Percentiles rank a stretch among this genome's conserved stretches.
phyloP scores from a whole-genome alignment of 306 rosid species.

The Vigna nakashimae region DNA sequence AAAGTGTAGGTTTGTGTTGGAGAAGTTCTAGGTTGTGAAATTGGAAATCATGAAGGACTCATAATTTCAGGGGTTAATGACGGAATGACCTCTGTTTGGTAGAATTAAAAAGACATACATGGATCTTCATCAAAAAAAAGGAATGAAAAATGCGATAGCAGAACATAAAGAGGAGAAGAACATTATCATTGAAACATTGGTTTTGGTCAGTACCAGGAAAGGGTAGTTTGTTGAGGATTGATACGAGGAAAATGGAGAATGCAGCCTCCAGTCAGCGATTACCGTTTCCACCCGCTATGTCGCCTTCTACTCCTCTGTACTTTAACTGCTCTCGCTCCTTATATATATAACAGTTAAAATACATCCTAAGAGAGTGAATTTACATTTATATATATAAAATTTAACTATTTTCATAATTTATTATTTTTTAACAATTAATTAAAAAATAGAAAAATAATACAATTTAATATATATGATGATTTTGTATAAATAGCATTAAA shows the following conservation, averaged over 20 bases:
- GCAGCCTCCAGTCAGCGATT: not conserved
- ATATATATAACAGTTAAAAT: too few relatives aligned
- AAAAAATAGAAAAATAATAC: too few relatives aligned
- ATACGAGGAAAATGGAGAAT: slow-evolving; percentile 20
- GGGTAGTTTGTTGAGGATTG: not conserved
- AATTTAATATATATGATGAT: too few relatives aligned
- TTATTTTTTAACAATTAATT: too few relatives aligned
- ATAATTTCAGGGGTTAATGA: not conserved
- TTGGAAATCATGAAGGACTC: not conserved
- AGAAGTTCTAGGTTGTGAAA: not conserved
- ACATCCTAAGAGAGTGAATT: too few relatives aligned
- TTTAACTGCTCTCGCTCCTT: too few relatives aligned
- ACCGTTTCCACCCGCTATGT: not conserved
- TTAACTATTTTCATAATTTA: too few relatives aligned
- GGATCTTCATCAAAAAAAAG: not conserved
- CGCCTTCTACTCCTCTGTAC: not conserved
- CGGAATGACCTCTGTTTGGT: not conserved
- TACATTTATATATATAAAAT: too few relatives aligned
- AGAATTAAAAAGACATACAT: not conserved
- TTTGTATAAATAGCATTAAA: too few relatives aligned
- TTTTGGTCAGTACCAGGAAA: slow-evolving; percentile 5
- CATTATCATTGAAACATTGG: not conserved
- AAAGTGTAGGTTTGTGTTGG: not conserved
- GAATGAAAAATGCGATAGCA: not conserved
- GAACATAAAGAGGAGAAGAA: not conserved